Percentiles rank a stretch among this genome's conserved stretches.
These are phyloP conservation scores for Cenchrus americanus DNA, from an alignment of 176 grass and related monocot genomes.

Conservation along the genomic window DNA sequence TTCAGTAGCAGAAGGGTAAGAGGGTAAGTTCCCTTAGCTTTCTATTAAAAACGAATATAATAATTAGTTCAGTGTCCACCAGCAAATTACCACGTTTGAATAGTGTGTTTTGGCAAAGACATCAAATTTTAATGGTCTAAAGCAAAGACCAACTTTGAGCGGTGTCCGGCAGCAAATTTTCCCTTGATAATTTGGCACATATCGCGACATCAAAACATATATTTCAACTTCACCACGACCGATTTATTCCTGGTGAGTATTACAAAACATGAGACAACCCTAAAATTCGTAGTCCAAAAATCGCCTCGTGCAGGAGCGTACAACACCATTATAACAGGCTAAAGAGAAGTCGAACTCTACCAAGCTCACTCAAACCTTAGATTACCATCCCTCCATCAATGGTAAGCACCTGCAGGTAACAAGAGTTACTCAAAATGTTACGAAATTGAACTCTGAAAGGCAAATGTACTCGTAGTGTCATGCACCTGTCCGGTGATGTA, in stretches of 20 bases:
- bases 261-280: neutral
- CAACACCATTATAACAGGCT: neutral
- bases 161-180: too few relatives aligned
- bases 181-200: neutral
- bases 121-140: too few relatives aligned
- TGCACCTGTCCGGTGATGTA: slow-evolving; percentile 64
- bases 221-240: slow-evolving; percentile 9
- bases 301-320: neutral
- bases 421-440: neutral
- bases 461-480: neutral
- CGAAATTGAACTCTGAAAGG: neutral
- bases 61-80: too few relatives aligned
- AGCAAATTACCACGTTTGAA: too few relatives aligned
- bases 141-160: too few relatives aligned
- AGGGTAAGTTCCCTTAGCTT: too few relatives aligned
- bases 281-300: slow-evolving; percentile 43
- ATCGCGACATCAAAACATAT: neutral
- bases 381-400: slow-evolving; percentile 83
- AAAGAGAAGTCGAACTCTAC: neutral
- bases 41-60: too few relatives aligned
- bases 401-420: slow-evolving; percentile 47
- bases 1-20: too few relatives aligned
- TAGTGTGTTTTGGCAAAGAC: too few relatives aligned
- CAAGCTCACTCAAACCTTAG: slow-evolving; percentile 32
- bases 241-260: slow-evolving; percentile 35